Base-by-base conservation (phyloP, 306 rosid species). In the Erythrophleum fordii region DNA sequence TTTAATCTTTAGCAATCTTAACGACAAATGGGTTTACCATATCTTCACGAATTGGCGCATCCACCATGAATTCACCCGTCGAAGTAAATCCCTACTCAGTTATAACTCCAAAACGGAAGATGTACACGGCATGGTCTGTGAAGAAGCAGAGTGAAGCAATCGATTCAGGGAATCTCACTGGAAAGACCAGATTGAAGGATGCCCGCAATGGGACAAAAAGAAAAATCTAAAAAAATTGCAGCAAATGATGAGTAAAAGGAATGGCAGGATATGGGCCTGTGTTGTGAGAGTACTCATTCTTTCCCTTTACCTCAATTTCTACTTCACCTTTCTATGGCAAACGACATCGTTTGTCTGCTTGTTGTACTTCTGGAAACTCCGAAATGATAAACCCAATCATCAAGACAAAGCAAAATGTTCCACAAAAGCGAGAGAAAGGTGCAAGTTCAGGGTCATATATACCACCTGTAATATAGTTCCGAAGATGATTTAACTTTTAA, bases 21-120 rank as follows among this genome's bases (percentile, higher is more conserved):
- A 85, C 58, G 86, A 86, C 12, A 66, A 82, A 76, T 60, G 66
- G 39, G 80, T 68, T 52, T 84, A 93, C 98, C 99, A 84, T 89
- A 82, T 83, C 90, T 78, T 83, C 88, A 79, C 56, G 75, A 34
- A 58, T 72, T 37, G 84, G 85, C 76, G 81, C 83, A 84, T 82
- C 90, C 25, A 86, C 85, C 34, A 80, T 58, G 67, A 92, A 88
- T 88, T 94, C 94, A 69, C 92, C 94, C 87, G 84, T 80, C 12
- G 64, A 83, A 69, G 69, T 35, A 76, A 88, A 72, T 77, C 70
- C n/a, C 70, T 44, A 65, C 55, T 80, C 78, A 56, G 83, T 84
- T 53, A 79, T 77, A 78, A 4, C 76, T 77, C 22, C 74, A 37
- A 59, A 49, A 52, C 20, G 52, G 68, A 84, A 46, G 79, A 69